A percentile compares a stretch with the other conserved stretches of the same genome.
Conservation (phyloP, 2,329 filamentous ascomycete species). For the Colletotrichum aenigma region DNA sequence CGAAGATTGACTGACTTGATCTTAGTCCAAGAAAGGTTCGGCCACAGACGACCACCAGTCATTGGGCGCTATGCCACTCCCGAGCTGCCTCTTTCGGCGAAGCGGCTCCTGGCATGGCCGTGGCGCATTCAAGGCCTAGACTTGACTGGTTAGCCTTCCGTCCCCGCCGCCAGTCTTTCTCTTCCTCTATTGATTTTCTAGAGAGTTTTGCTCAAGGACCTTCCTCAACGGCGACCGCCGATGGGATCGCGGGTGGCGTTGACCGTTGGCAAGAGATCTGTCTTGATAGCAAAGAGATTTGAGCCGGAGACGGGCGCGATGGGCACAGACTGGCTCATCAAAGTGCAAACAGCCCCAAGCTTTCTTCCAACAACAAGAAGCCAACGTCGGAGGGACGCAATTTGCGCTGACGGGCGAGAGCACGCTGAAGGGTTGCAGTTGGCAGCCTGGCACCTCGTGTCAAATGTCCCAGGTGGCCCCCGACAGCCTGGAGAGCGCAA, state of each 20-base stretch:
- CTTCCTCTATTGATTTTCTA: not conserved
- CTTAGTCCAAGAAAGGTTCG: not conserved
- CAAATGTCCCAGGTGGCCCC: not conserved
- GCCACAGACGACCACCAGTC: not conserved
- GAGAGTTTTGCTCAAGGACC: not conserved
- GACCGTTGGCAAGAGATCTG: not conserved
- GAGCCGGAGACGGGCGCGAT: not conserved
- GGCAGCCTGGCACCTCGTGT: not conserved
- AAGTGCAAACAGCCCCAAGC: no score
- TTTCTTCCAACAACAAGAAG: not conserved
- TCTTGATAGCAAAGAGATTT: not conserved
- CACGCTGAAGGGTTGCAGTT: not conserved
- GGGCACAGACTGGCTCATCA: not conserved
- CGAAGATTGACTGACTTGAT: not conserved
- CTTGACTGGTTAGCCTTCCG: not conserved
- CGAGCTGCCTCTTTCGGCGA: slow-evolving; percentile 18
- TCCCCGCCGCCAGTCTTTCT: not conserved
- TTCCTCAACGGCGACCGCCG: slow-evolving; percentile 6
- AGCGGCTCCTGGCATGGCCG: not conserved
- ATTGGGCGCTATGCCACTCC: not conserved
- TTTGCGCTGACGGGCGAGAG: not conserved
- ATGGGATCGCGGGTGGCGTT: not conserved
- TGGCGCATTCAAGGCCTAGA: not conserved
- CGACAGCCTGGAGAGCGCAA: not conserved
- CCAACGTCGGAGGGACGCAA: not conserved